These are phyloP conservation scores for Aspergillus tamarii DNA, from an alignment of 2,329 filamentous ascomycete species.

Conservation along the genomic window DNA sequence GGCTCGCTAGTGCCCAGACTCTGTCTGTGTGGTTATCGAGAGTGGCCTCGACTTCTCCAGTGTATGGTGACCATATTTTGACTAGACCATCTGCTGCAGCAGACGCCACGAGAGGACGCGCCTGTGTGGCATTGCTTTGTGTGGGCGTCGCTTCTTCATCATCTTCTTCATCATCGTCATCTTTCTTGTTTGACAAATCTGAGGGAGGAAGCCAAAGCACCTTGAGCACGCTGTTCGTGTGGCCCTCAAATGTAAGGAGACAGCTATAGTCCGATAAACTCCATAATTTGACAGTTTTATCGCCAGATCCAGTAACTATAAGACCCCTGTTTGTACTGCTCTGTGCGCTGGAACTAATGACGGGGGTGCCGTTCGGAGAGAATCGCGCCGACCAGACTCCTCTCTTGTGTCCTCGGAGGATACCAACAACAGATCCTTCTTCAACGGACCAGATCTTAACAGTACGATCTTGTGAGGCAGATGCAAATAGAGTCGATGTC, in stretches of 20 bases:
- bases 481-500: constrained; percentile 80
- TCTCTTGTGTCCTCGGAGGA: constrained; percentile 87
- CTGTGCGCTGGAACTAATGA: constrained; percentile 72
- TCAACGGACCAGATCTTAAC: constrained; percentile 96
- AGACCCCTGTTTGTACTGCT: constrained; percentile 76
- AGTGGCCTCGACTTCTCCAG: constrained; percentile 82
- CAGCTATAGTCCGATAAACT: constrained; percentile 90
- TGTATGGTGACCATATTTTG: constrained; percentile 91
- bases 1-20: constrained; percentile 87
- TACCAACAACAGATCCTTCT: constrained; percentile 87
- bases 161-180: constrained; percentile 37
- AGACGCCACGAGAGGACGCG: constrained; percentile 64
- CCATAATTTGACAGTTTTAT: constrained; percentile 97
- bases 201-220: constrained; percentile 77
- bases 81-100: constrained; percentile 93
- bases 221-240: constrained; percentile 94
- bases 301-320: constrained; percentile 86
- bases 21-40: constrained; percentile 96
- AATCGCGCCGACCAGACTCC: constrained; percentile 97
- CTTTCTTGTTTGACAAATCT: constrained; percentile 38
- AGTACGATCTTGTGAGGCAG: constrained; percentile 92
- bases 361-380: constrained; percentile 75
- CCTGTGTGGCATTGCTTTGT: constrained; percentile 35
- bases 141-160: constrained; percentile 33
- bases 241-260: constrained; percentile 90